Conservation (phyloP, 148 eudicot genomes). For the Agrostemma githago region DNA sequence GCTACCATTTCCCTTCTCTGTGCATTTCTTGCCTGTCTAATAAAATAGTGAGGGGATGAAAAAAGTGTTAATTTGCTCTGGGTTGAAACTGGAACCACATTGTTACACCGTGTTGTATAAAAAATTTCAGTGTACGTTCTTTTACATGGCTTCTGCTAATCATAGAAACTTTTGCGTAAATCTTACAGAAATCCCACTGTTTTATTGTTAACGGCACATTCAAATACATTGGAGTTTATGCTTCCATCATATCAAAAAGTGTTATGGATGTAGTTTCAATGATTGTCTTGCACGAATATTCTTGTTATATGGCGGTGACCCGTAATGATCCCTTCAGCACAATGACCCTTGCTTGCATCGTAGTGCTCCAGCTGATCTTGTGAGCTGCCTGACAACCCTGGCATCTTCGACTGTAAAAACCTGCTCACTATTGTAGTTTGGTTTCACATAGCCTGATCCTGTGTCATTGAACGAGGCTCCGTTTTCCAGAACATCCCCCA, state of each 20-base stretch:
- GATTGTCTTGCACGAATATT: neutral
- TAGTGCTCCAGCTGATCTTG: slow-evolving; percentile 62
- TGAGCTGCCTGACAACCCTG: slow-evolving; percentile 43
- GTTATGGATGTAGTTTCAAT: neutral
- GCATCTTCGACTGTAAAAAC: slow-evolving; percentile 52
- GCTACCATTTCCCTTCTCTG: neutral
- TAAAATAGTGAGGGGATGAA: neutral
- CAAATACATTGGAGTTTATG: neutral
- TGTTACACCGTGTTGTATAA: neutral
- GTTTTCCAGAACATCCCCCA: slow-evolving; percentile 64
- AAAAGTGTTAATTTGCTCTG: neutral
- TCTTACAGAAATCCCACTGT: neutral
- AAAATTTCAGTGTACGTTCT: neutral
- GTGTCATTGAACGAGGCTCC: slow-evolving; percentile 60
- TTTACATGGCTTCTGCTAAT: neutral
- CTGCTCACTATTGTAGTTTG: slow-evolving; percentile 49
- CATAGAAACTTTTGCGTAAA: neutral
- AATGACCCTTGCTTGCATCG: slow-evolving; percentile 40
- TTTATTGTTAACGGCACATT: neutral
- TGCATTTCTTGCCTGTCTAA: neutral
- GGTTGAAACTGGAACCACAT: neutral
- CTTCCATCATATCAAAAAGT: neutral
- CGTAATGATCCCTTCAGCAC: slow-evolving; percentile 34
- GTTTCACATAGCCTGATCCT: slow-evolving; percentile 36
- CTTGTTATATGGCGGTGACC: neutral